Percentiles rank a stretch among this genome's conserved stretches.
phyloP scores from a whole-genome alignment of 805 yeast genomes.

The Candida methanosorbosa region DNA sequence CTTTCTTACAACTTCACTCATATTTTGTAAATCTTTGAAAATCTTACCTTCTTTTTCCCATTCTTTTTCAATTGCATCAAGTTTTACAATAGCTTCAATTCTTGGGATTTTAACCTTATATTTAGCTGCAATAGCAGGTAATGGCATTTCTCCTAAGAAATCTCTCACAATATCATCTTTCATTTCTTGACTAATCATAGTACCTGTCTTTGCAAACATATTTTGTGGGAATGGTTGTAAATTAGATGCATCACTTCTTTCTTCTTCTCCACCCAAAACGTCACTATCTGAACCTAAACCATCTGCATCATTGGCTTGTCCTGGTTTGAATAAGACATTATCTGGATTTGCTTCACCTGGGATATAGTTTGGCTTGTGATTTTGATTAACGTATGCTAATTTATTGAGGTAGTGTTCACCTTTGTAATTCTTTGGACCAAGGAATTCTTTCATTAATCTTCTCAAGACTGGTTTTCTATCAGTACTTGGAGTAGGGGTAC shows the following conservation, averaged over 20 bases:
- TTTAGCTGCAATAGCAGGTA: slow-evolving; percentile 69
- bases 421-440: slow-evolving; percentile 77
- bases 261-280: slow-evolving; percentile 4
- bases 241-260: slow-evolving; percentile 8
- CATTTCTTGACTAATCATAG: slow-evolving; percentile 47
- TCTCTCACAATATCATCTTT: slow-evolving; percentile 54
- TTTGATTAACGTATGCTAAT: slow-evolving; percentile 56
- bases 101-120: slow-evolving; percentile 79
- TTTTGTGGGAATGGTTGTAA: slow-evolving; percentile 82
- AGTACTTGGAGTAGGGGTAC: slow-evolving; percentile 28
- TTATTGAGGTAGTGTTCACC: slow-evolving; percentile 77
- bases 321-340: slow-evolving; percentile 14
- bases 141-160: slow-evolving; percentile 41
- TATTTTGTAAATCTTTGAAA: slow-evolving; percentile 45
- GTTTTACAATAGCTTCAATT: slow-evolving; percentile 76
- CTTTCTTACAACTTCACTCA: slow-evolving; percentile 56
- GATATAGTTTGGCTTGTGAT: slow-evolving; percentile 68
- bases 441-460: slow-evolving; percentile 58
- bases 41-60: slow-evolving; percentile 49
- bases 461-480: slow-evolving; percentile 44
- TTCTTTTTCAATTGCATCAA: slow-evolving; percentile 55
- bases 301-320: slow-evolving; percentile 2
- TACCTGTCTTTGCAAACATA: slow-evolving; percentile 57
- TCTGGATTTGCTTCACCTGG: slow-evolving; percentile 45
- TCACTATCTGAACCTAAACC: slow-evolving; percentile 3